These are phyloP conservation scores for Mentha longifolia DNA, from an alignment of 257 asterid species.

Conservation along the genomic window DNA sequence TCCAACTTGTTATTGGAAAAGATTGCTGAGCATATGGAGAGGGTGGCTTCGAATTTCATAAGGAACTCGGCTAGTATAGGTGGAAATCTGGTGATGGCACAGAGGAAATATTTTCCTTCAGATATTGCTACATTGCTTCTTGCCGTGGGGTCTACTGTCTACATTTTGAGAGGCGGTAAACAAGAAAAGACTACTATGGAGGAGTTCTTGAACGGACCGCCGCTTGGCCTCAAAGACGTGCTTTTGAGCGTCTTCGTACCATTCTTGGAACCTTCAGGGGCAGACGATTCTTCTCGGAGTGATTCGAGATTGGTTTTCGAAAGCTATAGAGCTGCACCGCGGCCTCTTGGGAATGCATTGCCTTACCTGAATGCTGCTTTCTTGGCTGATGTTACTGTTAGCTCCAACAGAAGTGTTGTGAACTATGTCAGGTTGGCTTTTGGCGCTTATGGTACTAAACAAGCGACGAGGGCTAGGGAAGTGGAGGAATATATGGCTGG, in stretches of 20 bases:
- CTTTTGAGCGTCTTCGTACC: constrained; percentile 31
- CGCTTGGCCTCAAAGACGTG: constrained; percentile 18
- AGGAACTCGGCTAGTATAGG: constrained; percentile 34
- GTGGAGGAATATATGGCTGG: constrained; percentile 30
- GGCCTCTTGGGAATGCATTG: constrained; percentile 33
- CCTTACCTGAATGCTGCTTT: constrained; percentile 33
- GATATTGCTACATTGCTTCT: constrained; percentile 31
- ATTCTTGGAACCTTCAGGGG: constrained; percentile 10
- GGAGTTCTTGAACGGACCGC: constrained; percentile 30
- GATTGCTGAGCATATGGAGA: constrained; percentile 34
- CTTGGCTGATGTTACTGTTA: constrained; percentile 29
- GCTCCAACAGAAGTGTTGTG: neutral
- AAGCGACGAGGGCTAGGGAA: constrained; percentile 23
- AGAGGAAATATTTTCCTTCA: constrained; percentile 26
- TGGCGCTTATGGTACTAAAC: constrained; percentile 33
- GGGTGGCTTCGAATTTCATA: constrained; percentile 23
- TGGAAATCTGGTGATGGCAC: constrained; percentile 32
- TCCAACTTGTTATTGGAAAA: constrained; percentile 15
- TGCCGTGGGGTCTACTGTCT: constrained; percentile 28
- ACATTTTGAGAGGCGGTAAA: constrained; percentile 4
- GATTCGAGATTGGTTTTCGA: constrained; percentile 24
- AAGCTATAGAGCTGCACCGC: constrained; percentile 30
- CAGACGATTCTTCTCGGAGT: neutral
- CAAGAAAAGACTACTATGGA: constrained; percentile 14
- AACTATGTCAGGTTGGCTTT: constrained; percentile 7